Evolutionary conservation across 129 eudicot species (phyloP), one percentile per base, ranked within the genome.

Genomic region (Tanacetum coccineum): DNA sequence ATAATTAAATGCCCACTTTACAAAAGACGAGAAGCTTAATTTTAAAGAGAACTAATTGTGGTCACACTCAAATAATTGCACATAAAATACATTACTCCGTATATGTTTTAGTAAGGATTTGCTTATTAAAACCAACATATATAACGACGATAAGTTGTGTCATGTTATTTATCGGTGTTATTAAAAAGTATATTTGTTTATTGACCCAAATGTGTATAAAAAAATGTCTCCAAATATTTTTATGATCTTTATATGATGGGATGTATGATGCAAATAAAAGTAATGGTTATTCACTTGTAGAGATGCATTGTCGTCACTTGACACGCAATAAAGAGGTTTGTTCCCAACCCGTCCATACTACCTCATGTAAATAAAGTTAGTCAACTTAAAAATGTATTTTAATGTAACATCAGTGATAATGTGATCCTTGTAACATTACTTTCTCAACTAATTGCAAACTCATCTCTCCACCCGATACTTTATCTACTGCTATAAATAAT

Each of bases 51-150:
- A 59, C 14, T 13, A 28, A 48, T n/a, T 66, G 28, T 49, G 59
- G 48, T 28, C 15, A 49, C 59, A 66, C 58, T n/a, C 46, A 49
- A 65, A 21, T 50, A 66, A 26, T 66, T 66, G 28, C 17, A 40
- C 10, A 9, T 54, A n/a, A n/a, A n/a, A n/a, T n/a, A n/a, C n/a
- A n/a, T 4, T 6, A 32, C 39, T 32, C 39, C 39, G 39, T 32
- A 32, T 32, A 32, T 32, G 39, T 30, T 30, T 30, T 3, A 28
- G 32, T 28, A 30, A 30, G n/a, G n/a, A n/a, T n/a, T 4, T 30
- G 6, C 36, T 30, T 30, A 4, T 30, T 30, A 30, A 4, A 30
- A 30, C 36, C 36, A 30, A 30, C 36, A n/a, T n/a, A 32, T 32
- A 32, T 32, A 32, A 5, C 9, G 39, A 7, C 39, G 39, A 32